Base-by-base conservation (phyloP, 1,139 yeast species). In the Kodamaea sp. region DNA sequence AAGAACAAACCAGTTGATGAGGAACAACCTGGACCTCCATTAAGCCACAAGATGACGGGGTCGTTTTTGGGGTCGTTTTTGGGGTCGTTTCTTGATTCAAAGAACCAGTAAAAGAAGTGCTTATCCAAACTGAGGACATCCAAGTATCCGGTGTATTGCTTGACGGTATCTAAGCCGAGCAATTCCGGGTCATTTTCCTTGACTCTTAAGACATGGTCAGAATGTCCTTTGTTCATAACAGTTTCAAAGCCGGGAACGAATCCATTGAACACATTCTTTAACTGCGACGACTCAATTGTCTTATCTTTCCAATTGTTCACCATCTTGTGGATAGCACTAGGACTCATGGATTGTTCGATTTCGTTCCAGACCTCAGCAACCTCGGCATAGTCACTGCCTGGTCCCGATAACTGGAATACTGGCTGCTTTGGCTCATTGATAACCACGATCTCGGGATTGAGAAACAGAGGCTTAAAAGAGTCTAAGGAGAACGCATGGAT, bases 101-200 rank as follows among this genome's bases (percentile, higher is more conserved):
- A 82, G 50, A 80, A 78, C 83, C 86, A 86, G 59, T 81, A 86
- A 61, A 86, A 86, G 54, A 83, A 81, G 61, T 86, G 95, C 62
- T 86, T 80, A 43, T 76, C 83, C 32, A 68, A 64, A 19, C 63
- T 59, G 13, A 59, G 62, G 29, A 77, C 74, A 50, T 81, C 86
- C 50, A 80, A 66, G 56, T 78, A 83, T 35, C 83, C 88, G 22
- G 84, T 70, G 47, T 73, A 78, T 53, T 83, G 92, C 19, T 75
- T 61, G 18, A 78, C 83, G 6, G 72, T 61, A 44, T 79, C 85
- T 34, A 79, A 58, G 4, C 75, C 78, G 37, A 76, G 60, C 6
- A 50, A 39, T 31, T 62, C 68, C 0, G 80, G 80, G 34, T 62
- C 45, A 18, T 63, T 59, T 23, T 63, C 51, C 48, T 68, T 70